Conservation (phyloP, 2,329 filamentous ascomycete species). For the Aspergillus floridensis region DNA sequence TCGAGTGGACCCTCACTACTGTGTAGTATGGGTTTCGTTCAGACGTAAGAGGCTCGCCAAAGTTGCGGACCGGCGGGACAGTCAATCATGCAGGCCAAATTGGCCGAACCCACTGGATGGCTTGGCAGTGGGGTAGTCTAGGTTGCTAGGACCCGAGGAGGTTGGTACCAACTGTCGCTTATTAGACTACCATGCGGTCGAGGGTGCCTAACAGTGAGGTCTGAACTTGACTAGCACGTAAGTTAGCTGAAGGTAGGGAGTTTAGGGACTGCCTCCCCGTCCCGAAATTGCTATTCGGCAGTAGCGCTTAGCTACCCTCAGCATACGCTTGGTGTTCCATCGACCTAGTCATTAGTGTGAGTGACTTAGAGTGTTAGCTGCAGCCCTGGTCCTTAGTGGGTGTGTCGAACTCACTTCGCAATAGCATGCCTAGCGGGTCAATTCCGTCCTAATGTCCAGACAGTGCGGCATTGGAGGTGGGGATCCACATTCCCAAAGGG, state of each 20-base stretch:
- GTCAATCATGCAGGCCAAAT: conserved; percentile 3
- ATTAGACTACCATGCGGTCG: background rate
- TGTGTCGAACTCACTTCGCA: background rate
- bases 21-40: background rate
- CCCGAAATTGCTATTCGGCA: background rate
- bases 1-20: background rate
- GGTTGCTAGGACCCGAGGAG: background rate
- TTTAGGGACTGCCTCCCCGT: conserved; percentile 2
- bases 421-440: background rate
- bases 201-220: background rate
- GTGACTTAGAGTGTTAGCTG: background rate
- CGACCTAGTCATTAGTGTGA: background rate
- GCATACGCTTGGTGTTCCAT: background rate
- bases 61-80: background rate
- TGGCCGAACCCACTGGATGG: background rate
- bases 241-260: background rate
- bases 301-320: background rate
- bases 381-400: background rate
- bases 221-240: background rate
- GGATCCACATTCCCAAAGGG: background rate
- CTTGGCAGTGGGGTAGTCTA: conserved; percentile 4
- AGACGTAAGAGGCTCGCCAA: background rate
- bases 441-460: background rate
- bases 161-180: background rate
- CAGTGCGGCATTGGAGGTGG: background rate